These are phyloP conservation scores for Candida silvicultrix DNA, from an alignment of 805 yeast genomes.

Conservation along the genomic window DNA sequence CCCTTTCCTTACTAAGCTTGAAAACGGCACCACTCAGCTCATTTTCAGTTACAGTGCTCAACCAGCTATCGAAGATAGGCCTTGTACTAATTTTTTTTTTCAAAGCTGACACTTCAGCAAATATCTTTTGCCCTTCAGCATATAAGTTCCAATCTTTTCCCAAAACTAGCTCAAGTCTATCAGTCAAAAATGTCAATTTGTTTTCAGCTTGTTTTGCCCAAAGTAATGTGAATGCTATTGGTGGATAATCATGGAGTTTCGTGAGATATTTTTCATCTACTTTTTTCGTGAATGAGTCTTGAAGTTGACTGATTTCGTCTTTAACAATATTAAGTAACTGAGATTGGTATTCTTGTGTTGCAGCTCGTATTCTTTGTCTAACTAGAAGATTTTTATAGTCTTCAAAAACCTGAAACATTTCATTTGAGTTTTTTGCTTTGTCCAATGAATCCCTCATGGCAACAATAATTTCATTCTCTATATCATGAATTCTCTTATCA, in stretches of 20 bases:
- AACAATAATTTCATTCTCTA: constrained; percentile 40
- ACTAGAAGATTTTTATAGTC: constrained; percentile 40
- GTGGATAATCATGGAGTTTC: constrained; percentile 40
- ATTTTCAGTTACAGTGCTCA: constrained; percentile 20
- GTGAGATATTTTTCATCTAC: constrained; percentile 30
- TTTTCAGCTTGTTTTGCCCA: constrained; percentile 48
- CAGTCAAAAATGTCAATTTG: constrained; percentile 35
- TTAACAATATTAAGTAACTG: constrained; percentile 43
- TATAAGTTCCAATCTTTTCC: constrained; percentile 57
- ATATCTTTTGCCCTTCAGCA: constrained; percentile 62
- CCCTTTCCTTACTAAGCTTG: constrained; percentile 24
- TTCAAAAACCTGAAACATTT: constrained; percentile 46
- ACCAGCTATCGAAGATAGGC: constrained; percentile 43
- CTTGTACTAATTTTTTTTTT: constrained; percentile 39
- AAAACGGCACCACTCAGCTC: constrained; percentile 32
- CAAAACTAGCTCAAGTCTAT: constrained; percentile 42
- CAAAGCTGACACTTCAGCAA: constrained; percentile 40
- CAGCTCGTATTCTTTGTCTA: constrained; percentile 50
- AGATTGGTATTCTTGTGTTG: constrained; percentile 54
- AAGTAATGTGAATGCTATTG: constrained; percentile 37
- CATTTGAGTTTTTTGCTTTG: constrained; percentile 34
- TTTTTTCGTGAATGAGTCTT: constrained; percentile 31
- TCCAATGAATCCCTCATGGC: constrained; percentile 33
- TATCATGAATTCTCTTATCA: constrained; percentile 32
- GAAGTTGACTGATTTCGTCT: constrained; percentile 37